Conservation (phyloP, 305 asterid species). For the Stenogyne calaminthoides region DNA sequence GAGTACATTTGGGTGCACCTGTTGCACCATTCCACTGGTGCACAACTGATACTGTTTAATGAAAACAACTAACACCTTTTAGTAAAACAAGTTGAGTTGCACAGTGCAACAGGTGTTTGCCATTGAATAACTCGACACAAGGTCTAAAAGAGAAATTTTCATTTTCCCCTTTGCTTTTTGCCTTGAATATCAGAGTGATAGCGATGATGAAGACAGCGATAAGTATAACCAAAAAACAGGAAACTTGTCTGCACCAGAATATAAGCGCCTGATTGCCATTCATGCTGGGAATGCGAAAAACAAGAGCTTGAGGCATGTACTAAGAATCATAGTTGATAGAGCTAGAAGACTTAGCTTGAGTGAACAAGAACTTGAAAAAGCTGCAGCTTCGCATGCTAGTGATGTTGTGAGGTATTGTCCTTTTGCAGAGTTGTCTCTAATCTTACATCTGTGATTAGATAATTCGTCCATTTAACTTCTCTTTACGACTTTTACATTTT, state of each 20-base stretch:
- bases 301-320: slow-evolving; percentile 60
- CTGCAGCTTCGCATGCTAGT: slow-evolving; percentile 61
- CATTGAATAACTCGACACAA: neutral
- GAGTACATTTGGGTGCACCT: too few relatives aligned
- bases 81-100: too few relatives aligned
- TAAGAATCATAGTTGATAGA: slow-evolving; percentile 44
- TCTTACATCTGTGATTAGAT: neutral
- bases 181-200: slow-evolving; percentile 50
- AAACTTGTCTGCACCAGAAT: slow-evolving; percentile 61
- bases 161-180: neutral
- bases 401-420: slow-evolving; percentile 70
- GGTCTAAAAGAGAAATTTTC: neutral
- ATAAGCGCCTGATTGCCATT: slow-evolving; percentile 83
- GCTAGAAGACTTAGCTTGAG: slow-evolving; percentile 83
- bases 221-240: slow-evolving; percentile 43
- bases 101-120: too few relatives aligned
- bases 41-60: too few relatives aligned
- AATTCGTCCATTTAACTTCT: neutral
- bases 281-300: slow-evolving; percentile 88
- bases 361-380: slow-evolving; percentile 84
- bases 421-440: neutral
- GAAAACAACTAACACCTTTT: too few relatives aligned
- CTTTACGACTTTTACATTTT: neutral
- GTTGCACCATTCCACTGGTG: too few relatives aligned
- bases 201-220: slow-evolving; percentile 48